Evolutionary conservation across 2,329 filamentous ascomycete species (phyloP).

Genomic region (Dryadomyces quercivorus): DNA sequence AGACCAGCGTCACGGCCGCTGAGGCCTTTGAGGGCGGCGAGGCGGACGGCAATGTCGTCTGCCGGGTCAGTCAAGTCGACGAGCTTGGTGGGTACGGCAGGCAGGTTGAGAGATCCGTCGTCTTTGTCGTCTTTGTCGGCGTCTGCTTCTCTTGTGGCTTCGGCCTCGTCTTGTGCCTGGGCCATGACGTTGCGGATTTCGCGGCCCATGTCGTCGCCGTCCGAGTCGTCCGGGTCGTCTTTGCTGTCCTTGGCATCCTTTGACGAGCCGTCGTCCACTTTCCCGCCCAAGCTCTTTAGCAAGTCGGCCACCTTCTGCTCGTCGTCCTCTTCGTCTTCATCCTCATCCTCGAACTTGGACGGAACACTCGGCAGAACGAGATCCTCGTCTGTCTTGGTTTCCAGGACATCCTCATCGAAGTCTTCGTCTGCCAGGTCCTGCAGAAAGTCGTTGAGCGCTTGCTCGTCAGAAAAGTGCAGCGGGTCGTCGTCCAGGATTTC

Average conservation of each 20-base stretch:
- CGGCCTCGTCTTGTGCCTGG: conserved; percentile 32
- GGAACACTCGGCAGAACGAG: conserved; percentile 33
- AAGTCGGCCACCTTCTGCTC: conserved; percentile 20
- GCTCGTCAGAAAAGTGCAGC: conserved; percentile 35
- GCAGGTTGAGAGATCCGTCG: conserved; percentile 30
- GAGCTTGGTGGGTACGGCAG: conserved; percentile 32
- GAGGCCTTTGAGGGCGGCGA: conserved; percentile 36
- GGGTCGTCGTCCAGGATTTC: conserved; percentile 16
- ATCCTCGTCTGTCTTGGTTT: conserved; percentile 20
- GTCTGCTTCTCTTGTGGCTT: conserved; percentile 9
- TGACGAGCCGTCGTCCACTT: neutral
- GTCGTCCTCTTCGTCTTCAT: conserved; percentile 13
- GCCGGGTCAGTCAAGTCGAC: conserved; percentile 24
- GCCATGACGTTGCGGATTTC: conserved; percentile 31
- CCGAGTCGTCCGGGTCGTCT: conserved; percentile 27
- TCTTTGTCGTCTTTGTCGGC: conserved; percentile 10
- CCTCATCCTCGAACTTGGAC: conserved; percentile 6
- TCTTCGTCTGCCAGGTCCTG: conserved; percentile 22
- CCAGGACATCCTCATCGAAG: conserved; percentile 15
- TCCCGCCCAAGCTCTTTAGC: conserved; percentile 18
- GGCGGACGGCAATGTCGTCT: conserved; percentile 36
- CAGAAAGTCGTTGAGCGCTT: conserved; percentile 39
- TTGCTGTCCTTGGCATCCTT: neutral
- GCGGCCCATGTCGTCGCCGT: conserved; percentile 34
- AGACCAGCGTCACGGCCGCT: conserved; percentile 12